Conservation (phyloP, 2,329 filamentous ascomycete genomes). For the Paecilomyces sp. region DNA sequence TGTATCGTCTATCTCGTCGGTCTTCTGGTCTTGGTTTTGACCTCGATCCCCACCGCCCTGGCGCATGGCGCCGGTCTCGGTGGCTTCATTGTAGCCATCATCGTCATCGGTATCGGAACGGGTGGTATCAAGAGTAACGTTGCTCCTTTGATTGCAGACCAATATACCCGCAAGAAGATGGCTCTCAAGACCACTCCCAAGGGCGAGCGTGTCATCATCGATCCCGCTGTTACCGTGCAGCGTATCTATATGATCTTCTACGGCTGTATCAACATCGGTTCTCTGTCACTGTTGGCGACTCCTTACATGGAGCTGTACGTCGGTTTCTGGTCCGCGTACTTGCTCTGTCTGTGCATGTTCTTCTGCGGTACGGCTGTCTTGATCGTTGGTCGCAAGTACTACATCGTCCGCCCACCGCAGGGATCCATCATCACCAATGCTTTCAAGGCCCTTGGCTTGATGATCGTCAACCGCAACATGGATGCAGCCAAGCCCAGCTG, state of each 20-base stretch:
- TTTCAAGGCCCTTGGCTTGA: slow-evolving; percentile 55
- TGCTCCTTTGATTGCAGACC: slow-evolving; percentile 55
- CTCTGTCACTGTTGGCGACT: slow-evolving; percentile 59
- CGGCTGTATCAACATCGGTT: slow-evolving; percentile 66
- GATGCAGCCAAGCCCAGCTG: slow-evolving; percentile 62
- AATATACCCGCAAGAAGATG: slow-evolving; percentile 55
- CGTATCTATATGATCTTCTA: slow-evolving; percentile 71
- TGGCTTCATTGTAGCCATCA: slow-evolving; percentile 49
- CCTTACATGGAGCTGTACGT: slow-evolving; percentile 61
- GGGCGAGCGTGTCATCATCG: slow-evolving; percentile 55
- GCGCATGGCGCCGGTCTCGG: slow-evolving; percentile 45
- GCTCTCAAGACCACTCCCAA: slow-evolving; percentile 35
- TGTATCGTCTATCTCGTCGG: slow-evolving; percentile 53
- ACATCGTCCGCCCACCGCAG: slow-evolving; percentile 46
- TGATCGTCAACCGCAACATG: slow-evolving; percentile 44
- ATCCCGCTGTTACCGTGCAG: slow-evolving; percentile 59
- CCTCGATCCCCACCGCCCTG: slow-evolving; percentile 47
- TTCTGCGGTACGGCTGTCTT: slow-evolving; percentile 52
- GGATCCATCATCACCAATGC: slow-evolving; percentile 60
- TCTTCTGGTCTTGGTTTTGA: slow-evolving; percentile 48
- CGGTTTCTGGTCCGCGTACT: slow-evolving; percentile 60
- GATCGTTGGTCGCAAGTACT: slow-evolving; percentile 37
- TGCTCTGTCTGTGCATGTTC: slow-evolving; percentile 58
- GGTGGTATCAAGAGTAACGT: slow-evolving; percentile 65
- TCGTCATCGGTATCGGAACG: slow-evolving; percentile 60